A percentile compares a stretch with the other conserved stretches of the same genome.
Conservation (phyloP, 2,329 filamentous ascomycete species). For the Penicillium freii region DNA sequence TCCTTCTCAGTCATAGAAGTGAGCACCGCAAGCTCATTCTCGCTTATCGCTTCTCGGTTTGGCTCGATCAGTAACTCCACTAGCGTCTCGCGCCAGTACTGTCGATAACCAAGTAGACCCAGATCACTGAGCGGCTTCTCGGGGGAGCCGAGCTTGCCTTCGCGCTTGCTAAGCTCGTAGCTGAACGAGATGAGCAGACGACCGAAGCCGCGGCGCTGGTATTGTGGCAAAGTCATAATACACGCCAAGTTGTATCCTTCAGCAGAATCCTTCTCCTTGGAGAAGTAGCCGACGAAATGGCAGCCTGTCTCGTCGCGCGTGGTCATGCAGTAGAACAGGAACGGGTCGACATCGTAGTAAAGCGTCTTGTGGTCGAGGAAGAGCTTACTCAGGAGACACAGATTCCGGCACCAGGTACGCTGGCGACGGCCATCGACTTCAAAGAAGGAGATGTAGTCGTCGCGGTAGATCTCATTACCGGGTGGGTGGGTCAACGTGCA, state of each 20-base stretch:
- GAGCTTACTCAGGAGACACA: constrained; percentile 91
- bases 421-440: constrained; percentile 97
- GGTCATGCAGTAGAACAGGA: constrained; percentile 95
- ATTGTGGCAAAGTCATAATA: constrained; percentile 94
- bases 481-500: constrained; percentile 90
- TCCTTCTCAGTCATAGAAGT: constrained; percentile 97
- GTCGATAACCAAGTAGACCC: constrained; percentile 87
- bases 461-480: constrained; percentile 95
- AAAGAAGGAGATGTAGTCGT: constrained; percentile 88
- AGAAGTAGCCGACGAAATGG: constrained; percentile 98
- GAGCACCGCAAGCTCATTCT: constrained; percentile 75
- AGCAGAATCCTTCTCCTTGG: constrained; percentile 95
- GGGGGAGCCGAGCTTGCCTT: constrained; percentile 90
- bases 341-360: constrained; percentile 97
- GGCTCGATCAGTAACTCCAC: constrained; percentile 78
- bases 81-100: constrained; percentile 96
- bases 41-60: constrained; percentile 66
- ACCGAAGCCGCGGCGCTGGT: constrained; percentile 91
- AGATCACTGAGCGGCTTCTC: constrained; percentile 96
- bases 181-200: constrained; percentile 94
- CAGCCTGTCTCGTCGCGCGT: constrained; percentile 89
- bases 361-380: constrained; percentile 98
- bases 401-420: constrained; percentile 96
- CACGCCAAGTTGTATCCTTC: constrained; percentile 98
- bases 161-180: constrained; percentile 93